phyloP scores from a whole-genome alignment of 2,329 filamentous ascomycete species.

The Xylaria sp. region DNA sequence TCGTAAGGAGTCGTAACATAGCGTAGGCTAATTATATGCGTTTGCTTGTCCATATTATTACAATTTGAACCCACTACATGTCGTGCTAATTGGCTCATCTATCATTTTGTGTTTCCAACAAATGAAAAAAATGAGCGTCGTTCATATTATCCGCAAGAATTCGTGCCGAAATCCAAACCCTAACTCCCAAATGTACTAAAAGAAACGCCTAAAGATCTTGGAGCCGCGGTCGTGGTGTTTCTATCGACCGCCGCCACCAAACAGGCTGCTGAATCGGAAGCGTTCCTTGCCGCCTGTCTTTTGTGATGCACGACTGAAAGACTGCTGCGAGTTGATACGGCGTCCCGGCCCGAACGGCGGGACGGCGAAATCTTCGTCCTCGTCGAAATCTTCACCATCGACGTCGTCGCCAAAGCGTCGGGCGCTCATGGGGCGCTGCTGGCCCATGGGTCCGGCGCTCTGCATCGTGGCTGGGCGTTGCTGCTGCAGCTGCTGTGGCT shows the following conservation, averaged over 20 bases:
- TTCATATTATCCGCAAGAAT: background rate
- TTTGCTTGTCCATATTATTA: constrained; percentile 8
- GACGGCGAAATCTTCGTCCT: constrained; percentile 42
- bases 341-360: constrained; percentile 40
- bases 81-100: background rate
- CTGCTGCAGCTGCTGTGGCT: constrained; percentile 9
- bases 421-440: constrained; percentile 42
- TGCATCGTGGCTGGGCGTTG: constrained; percentile 35
- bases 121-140: background rate
- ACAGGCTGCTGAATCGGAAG: constrained; percentile 47
- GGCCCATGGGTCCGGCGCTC: constrained; percentile 24
- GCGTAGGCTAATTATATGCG: constrained; percentile 7
- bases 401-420: constrained; percentile 27
- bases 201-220: background rate
- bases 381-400: constrained; percentile 31
- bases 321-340: constrained; percentile 48
- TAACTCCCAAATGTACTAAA: constrained; percentile 2
- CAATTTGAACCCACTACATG: constrained; percentile 7
- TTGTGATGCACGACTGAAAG: constrained; percentile 46
- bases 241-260: constrained; percentile 30
- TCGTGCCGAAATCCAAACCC: constrained; percentile 9
- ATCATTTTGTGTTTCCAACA: background rate
- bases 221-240: background rate
- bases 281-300: constrained; percentile 44
- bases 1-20: constrained; percentile 13